Evolutionary conservation across 2,329 filamentous ascomycete genomes (phyloP), one percentile per base, ranked within the genome.

Genomic region (Ascochyta rabiei): DNA sequence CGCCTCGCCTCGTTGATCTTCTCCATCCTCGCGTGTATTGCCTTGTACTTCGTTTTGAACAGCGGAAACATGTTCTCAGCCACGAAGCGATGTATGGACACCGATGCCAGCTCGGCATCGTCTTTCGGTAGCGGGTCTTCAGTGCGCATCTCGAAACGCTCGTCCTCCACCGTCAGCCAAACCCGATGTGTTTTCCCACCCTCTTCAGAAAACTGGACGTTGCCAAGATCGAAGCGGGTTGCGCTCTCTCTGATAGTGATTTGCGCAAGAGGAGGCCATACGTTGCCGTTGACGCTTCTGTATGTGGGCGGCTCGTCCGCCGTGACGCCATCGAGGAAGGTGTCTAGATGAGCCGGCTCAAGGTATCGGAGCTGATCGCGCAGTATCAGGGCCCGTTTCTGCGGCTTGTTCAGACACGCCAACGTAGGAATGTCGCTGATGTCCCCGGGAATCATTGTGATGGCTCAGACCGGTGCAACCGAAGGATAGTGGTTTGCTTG

Each of bases 281-380:
- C 51, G 13, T 33, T 47, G 8, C 62, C 61, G 16, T 68, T 63
- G n/a, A 67, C 24, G 10, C 53, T 48, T 26, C 48, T 63, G 54
- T 73, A 74, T 8, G 40, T 55, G 2, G 71, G 71, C 6, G 71
- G 71, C 46, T 74, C 72, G n/a, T 61, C 48, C 5, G 63, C 45
- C 8, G 26, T 46, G 13, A 72, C 40, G 26, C 67, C 68, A 16
- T 62, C 54, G 6, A 74, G 47, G 56, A 68, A 72, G 6, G 47
- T 59, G 19, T 72, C 56, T 1, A 74, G 57, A 44, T 74, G 68
- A 4, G 59, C 55, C 2, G 53, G 52, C 2, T 68, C 61, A 1
- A 57, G 24, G 38, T 59, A 70, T 35, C 66, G 62, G 41, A 74
- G 66, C 34, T 71, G 59, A 23, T 72, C 63, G 24, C 64, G 67